A percentile compares a stretch with the other conserved stretches of the same genome.
These are phyloP conservation scores for Umbelopsis vinacea DNA, from an alignment of 192 early-diverging fungal genomes.

Conservation along the genomic window DNA sequence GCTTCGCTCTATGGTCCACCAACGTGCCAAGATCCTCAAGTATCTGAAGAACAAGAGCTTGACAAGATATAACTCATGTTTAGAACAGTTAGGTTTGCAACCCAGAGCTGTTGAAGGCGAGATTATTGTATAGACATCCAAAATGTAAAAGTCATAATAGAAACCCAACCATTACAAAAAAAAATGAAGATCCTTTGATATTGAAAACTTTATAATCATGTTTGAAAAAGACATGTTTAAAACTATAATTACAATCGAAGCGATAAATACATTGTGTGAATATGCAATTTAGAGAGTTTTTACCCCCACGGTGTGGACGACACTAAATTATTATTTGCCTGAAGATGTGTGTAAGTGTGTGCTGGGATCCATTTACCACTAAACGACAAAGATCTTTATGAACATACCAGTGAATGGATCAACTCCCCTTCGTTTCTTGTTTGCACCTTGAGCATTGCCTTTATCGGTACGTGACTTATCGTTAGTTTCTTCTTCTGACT, in stretches of 20 bases:
- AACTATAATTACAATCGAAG: conserved; percentile 20
- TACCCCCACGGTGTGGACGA: neutral
- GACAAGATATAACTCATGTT: conserved; percentile 69
- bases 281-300: neutral
- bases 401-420: conserved; percentile 8
- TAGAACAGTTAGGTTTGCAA: conserved; percentile 73
- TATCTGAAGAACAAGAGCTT: conserved; percentile 80
- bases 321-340: no score
- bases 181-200: no score
- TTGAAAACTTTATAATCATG: neutral
- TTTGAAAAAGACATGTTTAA: conserved; percentile 4
- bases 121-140: conserved; percentile 54
- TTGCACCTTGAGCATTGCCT: neutral
- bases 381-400: neutral
- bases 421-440: conserved; percentile 1
- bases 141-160: conserved; percentile 18
- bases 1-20: conserved; percentile 79
- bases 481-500: neutral
- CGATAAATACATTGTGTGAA: neutral
- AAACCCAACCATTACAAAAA: neutral
- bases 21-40: conserved; percentile 83
- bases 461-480: neutral
- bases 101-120: conserved; percentile 67
- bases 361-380: no score
- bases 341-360: no score